Percentiles rank a stretch among this genome's conserved stretches.
Evolutionary conservation across 306 rosid genomes (phyloP).

Genomic region (Gynostemma pentaphyllum): DNA sequence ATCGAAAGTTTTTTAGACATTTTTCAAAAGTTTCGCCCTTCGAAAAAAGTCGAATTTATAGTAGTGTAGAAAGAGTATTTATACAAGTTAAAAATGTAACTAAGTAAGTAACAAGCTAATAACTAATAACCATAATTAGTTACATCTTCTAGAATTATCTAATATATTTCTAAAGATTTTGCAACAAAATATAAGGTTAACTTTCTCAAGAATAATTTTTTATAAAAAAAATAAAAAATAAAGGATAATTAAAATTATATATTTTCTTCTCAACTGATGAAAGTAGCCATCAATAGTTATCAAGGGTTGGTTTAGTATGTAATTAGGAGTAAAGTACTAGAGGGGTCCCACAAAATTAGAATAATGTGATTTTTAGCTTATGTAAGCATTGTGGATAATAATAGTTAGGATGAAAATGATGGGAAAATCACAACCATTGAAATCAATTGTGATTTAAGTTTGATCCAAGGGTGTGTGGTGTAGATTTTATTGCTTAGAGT

Average conservation of each 20-base stretch:
- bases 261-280: neutral
- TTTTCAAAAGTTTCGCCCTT: too few species aligned
- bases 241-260: too few species aligned
- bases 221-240: neutral
- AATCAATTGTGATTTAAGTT: neutral
- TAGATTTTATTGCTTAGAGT: conserved; percentile 21
- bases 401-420: neutral
- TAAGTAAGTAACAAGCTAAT: too few species aligned
- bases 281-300: neutral
- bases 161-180: too few species aligned
- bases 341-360: neutral
- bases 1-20: too few species aligned
- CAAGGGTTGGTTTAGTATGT: neutral
- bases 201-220: neutral
- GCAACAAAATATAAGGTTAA: too few species aligned
- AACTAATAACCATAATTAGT: too few species aligned
- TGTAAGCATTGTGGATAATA: conserved; percentile 12
- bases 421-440: conserved; percentile 11
- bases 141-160: too few species aligned
- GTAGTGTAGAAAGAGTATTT: too few species aligned
- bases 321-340: neutral
- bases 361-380: neutral
- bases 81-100: too few species aligned
- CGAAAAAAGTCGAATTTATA: too few species aligned
- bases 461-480: conserved; percentile 1